These are phyloP conservation scores for Torulaspora franciscae DNA, from an alignment of 805 yeast genomes.

Conservation along the genomic window DNA sequence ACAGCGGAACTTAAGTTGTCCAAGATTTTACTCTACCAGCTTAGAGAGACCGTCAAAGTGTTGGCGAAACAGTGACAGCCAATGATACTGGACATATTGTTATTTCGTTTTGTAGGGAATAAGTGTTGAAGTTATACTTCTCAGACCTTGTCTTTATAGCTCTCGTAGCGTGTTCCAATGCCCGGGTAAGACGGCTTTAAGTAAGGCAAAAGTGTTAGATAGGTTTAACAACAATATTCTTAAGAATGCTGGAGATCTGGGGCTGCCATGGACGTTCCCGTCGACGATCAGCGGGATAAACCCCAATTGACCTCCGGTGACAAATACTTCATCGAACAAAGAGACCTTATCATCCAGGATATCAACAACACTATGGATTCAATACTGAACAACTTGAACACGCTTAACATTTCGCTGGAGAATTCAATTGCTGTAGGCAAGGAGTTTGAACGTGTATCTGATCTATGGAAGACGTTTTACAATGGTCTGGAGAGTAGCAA, in stretches of 20 bases:
- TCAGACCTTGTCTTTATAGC: background rate
- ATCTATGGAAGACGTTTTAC: slow-evolving; percentile 67
- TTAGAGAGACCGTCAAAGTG: slow-evolving; percentile 29
- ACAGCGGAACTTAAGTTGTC: slow-evolving; percentile 32
- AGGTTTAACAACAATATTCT: background rate
- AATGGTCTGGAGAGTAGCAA: slow-evolving; percentile 39
- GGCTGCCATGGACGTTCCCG: slow-evolving; percentile 4
- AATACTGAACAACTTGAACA: slow-evolving; percentile 57
- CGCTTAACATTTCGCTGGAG: slow-evolving; percentile 62
- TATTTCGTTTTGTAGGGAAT: background rate
- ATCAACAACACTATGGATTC: slow-evolving; percentile 50
- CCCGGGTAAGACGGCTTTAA: background rate
- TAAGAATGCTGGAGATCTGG: background rate
- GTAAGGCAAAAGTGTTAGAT: background rate
- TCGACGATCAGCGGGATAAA: slow-evolving; percentile 1
- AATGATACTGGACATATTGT: slow-evolving; percentile 27
- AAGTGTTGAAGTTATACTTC: background rate
- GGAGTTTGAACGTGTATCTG: slow-evolving; percentile 66
- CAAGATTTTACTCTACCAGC: slow-evolving; percentile 25
- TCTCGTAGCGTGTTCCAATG: background rate
- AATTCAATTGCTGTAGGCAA: slow-evolving; percentile 67
- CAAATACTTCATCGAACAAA: slow-evolving; percentile 29
- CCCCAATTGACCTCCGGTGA: slow-evolving; percentile 18
- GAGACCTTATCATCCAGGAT: slow-evolving; percentile 31
- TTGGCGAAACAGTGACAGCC: slow-evolving; percentile 26